Conservation (phyloP, 1,139 yeast species). For the Pichia norvegensis region DNA sequence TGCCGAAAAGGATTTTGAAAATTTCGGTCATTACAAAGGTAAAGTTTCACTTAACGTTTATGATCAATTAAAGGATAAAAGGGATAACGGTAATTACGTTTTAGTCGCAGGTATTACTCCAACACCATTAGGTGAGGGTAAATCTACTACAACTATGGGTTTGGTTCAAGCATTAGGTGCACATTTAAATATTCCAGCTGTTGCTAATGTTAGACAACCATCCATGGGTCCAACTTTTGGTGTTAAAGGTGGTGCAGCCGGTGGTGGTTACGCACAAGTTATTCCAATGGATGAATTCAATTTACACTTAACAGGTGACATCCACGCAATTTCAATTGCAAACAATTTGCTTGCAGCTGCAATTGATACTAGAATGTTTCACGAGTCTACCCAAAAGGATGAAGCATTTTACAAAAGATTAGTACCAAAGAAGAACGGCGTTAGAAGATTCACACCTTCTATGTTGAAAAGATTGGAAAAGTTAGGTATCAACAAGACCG, state of each 20-base stretch:
- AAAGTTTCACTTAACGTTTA: slow-evolving; percentile 57
- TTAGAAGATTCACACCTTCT: slow-evolving; percentile 55
- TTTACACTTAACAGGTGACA: slow-evolving; percentile 80
- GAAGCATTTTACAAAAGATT: slow-evolving; percentile 59
- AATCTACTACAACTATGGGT: slow-evolving; percentile 74
- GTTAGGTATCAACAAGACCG: slow-evolving; percentile 55
- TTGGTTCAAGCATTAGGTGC: slow-evolving; percentile 76
- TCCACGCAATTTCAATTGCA: slow-evolving; percentile 76
- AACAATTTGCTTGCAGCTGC: slow-evolving; percentile 77
- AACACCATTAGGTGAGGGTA: slow-evolving; percentile 78
- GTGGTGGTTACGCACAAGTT: slow-evolving; percentile 80
- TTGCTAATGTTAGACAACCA: slow-evolving; percentile 80
- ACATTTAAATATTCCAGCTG: slow-evolving; percentile 56
- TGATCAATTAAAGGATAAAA: slow-evolving; percentile 49
- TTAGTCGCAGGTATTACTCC: slow-evolving; percentile 80
- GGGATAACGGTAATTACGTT: slow-evolving; percentile 60
- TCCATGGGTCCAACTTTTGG: slow-evolving; percentile 88
- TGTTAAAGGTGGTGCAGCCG: slow-evolving; percentile 86
- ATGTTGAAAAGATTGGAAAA: slow-evolving; percentile 58
- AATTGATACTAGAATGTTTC: slow-evolving; percentile 77
- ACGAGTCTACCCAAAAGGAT: slow-evolving; percentile 62
- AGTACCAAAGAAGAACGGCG: slow-evolving; percentile 64
- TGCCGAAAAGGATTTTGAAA: slow-evolving; percentile 55
- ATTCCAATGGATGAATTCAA: slow-evolving; percentile 87
- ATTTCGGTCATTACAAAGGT: slow-evolving; percentile 68